These are phyloP conservation scores for Furcasterigmium furcatum DNA, from an alignment of 2,329 filamentous ascomycete species.

Conservation along the genomic window DNA sequence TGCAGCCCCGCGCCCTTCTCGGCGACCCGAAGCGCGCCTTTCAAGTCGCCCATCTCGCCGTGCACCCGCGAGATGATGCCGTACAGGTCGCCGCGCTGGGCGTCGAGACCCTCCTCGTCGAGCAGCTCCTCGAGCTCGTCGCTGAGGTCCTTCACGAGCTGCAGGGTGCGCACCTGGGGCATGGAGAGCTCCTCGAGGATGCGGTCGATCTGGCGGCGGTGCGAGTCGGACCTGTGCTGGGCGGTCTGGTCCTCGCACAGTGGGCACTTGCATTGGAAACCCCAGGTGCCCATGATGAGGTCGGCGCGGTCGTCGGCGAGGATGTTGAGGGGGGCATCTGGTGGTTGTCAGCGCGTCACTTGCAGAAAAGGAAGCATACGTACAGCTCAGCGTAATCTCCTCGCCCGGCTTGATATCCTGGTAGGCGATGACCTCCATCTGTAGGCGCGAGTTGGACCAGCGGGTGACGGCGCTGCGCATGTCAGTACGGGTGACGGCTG, in stretches of 20 bases:
- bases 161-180: slow-evolving; percentile 9
- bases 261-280: slow-evolving; percentile 21
- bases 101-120: slow-evolving; percentile 16
- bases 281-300: slow-evolving; percentile 17
- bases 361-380: slow-evolving; percentile 1
- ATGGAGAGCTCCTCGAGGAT: slow-evolving; percentile 14
- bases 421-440: slow-evolving; percentile 27
- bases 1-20: slow-evolving; percentile 1
- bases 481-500: neutral
- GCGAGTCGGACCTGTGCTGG: slow-evolving; percentile 14
- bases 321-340: slow-evolving; percentile 22
- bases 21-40: slow-evolving; percentile 13
- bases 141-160: slow-evolving; percentile 9
- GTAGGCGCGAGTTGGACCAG: slow-evolving; percentile 23
- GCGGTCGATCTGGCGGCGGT: slow-evolving; percentile 15
- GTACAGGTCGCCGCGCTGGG: slow-evolving; percentile 19
- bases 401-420: slow-evolving; percentile 27
- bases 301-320: slow-evolving; percentile 15
- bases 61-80: slow-evolving; percentile 15
- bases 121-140: slow-evolving; percentile 14
- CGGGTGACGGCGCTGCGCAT: slow-evolving; percentile 24
- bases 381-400: slow-evolving; percentile 32
- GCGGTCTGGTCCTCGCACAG: slow-evolving; percentile 16
- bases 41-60: slow-evolving; percentile 14
- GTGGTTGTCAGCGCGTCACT: slow-evolving; percentile 5